These are phyloP conservation scores for Jaminaea rosea DNA, from an alignment of 1,284 basidiomycete species.

Conservation along the genomic window DNA sequence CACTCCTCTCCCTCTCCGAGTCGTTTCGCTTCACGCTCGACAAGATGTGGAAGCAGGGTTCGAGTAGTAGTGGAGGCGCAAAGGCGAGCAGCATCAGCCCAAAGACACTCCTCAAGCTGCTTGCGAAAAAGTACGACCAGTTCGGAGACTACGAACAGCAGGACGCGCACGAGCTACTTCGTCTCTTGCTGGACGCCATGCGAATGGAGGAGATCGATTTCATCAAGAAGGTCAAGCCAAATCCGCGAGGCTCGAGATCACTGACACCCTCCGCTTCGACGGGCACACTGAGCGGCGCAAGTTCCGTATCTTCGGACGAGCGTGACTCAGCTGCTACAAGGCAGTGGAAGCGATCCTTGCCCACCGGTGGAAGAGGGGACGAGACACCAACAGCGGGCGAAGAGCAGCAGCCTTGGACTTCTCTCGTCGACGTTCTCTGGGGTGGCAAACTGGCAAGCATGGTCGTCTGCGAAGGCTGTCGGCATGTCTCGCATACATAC, in stretches of 20 bases:
- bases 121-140: slow-evolving; percentile 81
- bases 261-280: no score
- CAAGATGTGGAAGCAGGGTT: slow-evolving; percentile 23
- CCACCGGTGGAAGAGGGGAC: no score
- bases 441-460: slow-evolving; percentile 77
- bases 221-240: slow-evolving; percentile 65
- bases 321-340: no score
- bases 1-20: slow-evolving; percentile 22
- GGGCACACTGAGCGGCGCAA: no score
- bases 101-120: slow-evolving; percentile 55
- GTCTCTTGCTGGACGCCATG: slow-evolving; percentile 82
- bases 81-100: slow-evolving; percentile 28
- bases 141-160: slow-evolving; percentile 77
- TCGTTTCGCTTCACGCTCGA: slow-evolving; percentile 33
- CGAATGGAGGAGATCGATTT: slow-evolving; percentile 89
- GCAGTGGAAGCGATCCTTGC: no score
- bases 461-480: slow-evolving; percentile 86
- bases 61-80: background rate
- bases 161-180: slow-evolving; percentile 84
- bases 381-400: no score
- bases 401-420: no score
- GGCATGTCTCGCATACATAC: slow-evolving; percentile 73
- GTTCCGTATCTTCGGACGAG: no score
- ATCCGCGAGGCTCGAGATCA: slow-evolving; percentile 47
- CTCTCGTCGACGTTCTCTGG: slow-evolving; percentile 80